phyloP scores from a whole-genome alignment of 164 flowering plant species.

The Berberis vulgaris region DNA sequence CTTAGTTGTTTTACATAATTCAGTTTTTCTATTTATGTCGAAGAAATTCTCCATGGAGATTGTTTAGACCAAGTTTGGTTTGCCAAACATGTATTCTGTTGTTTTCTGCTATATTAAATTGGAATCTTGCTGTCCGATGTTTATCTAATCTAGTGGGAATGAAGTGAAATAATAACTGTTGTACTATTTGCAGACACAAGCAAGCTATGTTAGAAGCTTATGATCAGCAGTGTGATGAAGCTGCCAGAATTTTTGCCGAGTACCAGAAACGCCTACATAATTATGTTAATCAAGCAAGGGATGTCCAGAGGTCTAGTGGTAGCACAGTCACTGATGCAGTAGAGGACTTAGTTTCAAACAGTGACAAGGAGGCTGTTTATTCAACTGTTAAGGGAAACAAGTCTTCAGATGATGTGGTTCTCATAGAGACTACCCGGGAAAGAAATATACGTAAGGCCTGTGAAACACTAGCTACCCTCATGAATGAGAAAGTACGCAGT shows the following conservation, averaged over 20 bases:
- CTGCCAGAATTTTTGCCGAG: conserved; percentile 89
- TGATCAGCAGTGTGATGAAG: conserved; percentile 92
- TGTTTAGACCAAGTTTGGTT: no score
- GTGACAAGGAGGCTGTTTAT: conserved; percentile 68
- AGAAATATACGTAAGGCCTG: conserved; percentile 81
- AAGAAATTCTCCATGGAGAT: no score
- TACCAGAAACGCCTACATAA: conserved; percentile 74
- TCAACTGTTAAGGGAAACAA: conserved; percentile 72
- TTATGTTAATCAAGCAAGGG: conserved; percentile 85
- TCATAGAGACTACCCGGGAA: conserved; percentile 76
- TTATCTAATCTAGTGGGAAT: no score
- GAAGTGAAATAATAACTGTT: no score
- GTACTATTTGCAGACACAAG: conserved; percentile 58
- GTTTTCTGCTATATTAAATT: no score
- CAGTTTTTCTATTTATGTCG: no score
- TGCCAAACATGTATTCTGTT: no score
- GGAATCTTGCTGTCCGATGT: no score
- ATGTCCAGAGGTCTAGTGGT: conserved; percentile 53
- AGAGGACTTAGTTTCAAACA: conserved; percentile 33
- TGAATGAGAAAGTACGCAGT: conserved; percentile 54
- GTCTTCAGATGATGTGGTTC: conserved; percentile 71
- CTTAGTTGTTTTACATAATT: no score
- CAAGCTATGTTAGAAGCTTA: conserved; percentile 89
- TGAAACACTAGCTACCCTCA: conserved; percentile 62
- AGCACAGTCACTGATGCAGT: conserved; percentile 38